Percentiles rank a stretch among this genome's conserved stretches.
Evolutionary conservation across 1,284 basidiomycete species (phyloP).

Genomic region (Irpex rosettiformis): DNA sequence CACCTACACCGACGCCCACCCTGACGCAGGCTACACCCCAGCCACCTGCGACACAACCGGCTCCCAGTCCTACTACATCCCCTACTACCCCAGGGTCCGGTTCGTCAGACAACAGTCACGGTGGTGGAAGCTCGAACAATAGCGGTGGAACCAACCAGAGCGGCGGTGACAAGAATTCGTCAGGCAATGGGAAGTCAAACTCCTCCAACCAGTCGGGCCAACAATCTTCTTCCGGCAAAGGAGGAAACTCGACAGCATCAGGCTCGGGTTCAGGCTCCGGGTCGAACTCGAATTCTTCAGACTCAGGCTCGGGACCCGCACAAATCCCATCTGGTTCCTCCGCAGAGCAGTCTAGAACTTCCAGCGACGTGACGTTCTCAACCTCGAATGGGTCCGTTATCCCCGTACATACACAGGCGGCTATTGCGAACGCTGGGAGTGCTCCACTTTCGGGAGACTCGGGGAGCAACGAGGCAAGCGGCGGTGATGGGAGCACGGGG

Average conservation of each 20-base stretch:
- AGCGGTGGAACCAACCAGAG: slow-evolving; percentile 1
- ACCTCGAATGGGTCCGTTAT: slow-evolving; percentile 6
- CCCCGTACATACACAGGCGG: background rate
- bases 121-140: background rate
- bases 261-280: background rate
- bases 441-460: background rate
- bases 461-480: background rate
- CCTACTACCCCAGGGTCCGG: slow-evolving; percentile 7
- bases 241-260: background rate
- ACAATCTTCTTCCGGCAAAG: background rate
- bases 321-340: background rate
- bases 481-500: background rate
- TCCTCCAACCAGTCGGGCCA: background rate
- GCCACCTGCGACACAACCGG: slow-evolving; percentile 1
- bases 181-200: background rate
- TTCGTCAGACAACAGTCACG: background rate
- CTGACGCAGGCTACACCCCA: background rate
- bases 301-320: background rate
- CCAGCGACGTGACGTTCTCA: background rate
- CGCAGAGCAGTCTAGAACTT: background rate
- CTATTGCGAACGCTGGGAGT: background rate
- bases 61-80: slow-evolving; percentile 13
- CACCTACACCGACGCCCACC: background rate
- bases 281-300: background rate
- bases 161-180: background rate